Percentiles rank a stretch among this genome's conserved stretches.
Evolutionary conservation across 192 early-diverging fungal genomes (phyloP).

Genomic region (Mortierella claussenii): DNA sequence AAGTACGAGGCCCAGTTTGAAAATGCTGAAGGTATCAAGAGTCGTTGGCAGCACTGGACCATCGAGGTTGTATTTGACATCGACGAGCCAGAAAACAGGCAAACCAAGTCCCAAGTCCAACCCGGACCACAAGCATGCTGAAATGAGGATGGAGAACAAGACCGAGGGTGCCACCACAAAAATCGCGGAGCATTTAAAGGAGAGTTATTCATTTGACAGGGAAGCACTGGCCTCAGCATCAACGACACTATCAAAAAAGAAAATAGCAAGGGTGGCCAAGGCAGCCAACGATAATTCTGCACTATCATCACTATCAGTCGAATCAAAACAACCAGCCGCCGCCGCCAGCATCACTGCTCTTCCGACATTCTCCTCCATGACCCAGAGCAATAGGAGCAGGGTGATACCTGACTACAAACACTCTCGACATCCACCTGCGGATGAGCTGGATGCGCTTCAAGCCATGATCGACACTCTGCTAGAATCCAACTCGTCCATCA

Average conservation of each 20-base stretch:
- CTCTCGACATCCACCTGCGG: background rate
- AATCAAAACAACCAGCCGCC: background rate
- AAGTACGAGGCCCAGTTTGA: no score
- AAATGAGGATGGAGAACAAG: no score
- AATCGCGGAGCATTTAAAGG: no score
- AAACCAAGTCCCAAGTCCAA: no score
- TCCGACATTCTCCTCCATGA: background rate
- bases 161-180: no score
- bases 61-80: no score
- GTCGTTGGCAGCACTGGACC: no score
- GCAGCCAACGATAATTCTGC: background rate
- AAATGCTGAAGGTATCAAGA: no score
- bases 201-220: background rate
- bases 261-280: background rate
- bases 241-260: background rate
- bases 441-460: slow-evolving; percentile 29
- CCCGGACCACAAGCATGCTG: no score
- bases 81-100: no score
- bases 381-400: no score
- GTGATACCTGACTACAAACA: slow-evolving; percentile 26
- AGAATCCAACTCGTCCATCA: slow-evolving; percentile 9
- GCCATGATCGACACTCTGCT: slow-evolving; percentile 21
- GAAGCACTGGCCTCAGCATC: background rate
- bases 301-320: background rate
- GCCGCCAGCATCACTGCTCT: no score